Base-by-base conservation (phyloP, 2,329 filamentous ascomycete species). In the Zymoseptoria tritici region DNA sequence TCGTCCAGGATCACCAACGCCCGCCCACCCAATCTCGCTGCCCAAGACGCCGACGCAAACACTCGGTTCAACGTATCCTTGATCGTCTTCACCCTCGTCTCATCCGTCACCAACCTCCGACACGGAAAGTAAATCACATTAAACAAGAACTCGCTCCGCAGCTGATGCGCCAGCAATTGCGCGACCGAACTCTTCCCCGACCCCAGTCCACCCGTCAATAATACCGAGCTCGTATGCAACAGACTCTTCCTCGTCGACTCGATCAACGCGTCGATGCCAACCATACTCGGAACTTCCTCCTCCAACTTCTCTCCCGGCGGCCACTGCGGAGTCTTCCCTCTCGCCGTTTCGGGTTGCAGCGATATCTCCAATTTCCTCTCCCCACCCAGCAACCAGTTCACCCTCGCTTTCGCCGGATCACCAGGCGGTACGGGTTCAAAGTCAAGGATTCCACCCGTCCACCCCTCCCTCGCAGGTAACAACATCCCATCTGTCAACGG, bases 21-120 rank as follows among this genome's bases (percentile, higher is more conserved):
- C 63, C 85, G 87, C 4, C 94, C 94, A 21, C 91, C 92, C 0
- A 94, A 81, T 61, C 93, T 83, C 42, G 93, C 90, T 46, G 90
- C 91, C 94, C 94, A 99, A 50, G 89, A 88, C 2, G 94, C 94
- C 20, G 85, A 83, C 80, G 94, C 91, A 72, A 99, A 97, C 1
- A 96, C 76, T 16, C 91, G 84, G 55, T 84, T 87, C 4, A 99
- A 76, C 0, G 86, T 94, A 70, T 97, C 93, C 70, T 96, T 97
- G 75, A 99, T 90, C 0, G 89, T 90, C 2, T 91, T 89, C 13
- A 97, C 85, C 60, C 93, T 84, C 49, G 87, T 95, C 73, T 99
- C 94, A 62, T 97, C 92, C 1, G 89, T 96, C 26, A 96, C 87
- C 3, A 97, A 80, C 62, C 89, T 92, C 26, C 89, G 85, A 68